Base-by-base conservation (phyloP, 2,329 filamentous ascomycete genomes). In the Fusarium armeniacum region DNA sequence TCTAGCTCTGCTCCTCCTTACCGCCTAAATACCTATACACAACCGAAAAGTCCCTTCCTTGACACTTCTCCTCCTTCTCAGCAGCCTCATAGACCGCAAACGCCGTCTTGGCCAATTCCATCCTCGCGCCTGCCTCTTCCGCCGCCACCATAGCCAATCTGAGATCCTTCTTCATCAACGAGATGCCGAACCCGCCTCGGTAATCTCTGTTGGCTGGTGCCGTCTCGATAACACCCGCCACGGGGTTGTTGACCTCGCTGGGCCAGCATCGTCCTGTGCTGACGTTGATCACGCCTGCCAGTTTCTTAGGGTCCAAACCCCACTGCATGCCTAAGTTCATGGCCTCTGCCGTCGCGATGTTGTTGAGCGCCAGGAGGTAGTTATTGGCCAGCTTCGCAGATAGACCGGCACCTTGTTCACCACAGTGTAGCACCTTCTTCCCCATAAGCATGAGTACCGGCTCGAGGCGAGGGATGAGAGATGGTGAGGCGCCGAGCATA, bases 211-310 rank as follows among this genome's bases (percentile, higher is more conserved):
- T 87, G 0, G 94, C 91, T 0, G 95, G 94, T 3, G 93, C 88
- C 1, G 86, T 88, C 65, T 91, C 89, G 24, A 95, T 86, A 0
- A 98, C 94, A 16, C 94, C 94, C 13, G 90, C 90, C 5, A 98
- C 94, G 0, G 96, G 96, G 77, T 98, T 98, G 81, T 99, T 99
- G 67, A 97, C 84, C 81, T 98, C 94, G 75, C 91, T 96, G 2
- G 95, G 94, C 96, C 96, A 99, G 85, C 94, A 98, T 70, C 86
- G 89, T n/a, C 96, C 96, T 0, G 95, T 98, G 73, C 93, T 96
- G 5, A 92, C 91, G 78, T 98, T 98, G 83, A 99, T 93, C 80
- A 99, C 89, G 53, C 90, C 89, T 1, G 93, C 92, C 3, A 99
- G 85, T 10, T 89, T 90, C 73, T 83, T 82, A 3, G 87, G 83